phyloP scores from a whole-genome alignment of 768 basidiomycete species.

The Lactifluus piperatus region DNA sequence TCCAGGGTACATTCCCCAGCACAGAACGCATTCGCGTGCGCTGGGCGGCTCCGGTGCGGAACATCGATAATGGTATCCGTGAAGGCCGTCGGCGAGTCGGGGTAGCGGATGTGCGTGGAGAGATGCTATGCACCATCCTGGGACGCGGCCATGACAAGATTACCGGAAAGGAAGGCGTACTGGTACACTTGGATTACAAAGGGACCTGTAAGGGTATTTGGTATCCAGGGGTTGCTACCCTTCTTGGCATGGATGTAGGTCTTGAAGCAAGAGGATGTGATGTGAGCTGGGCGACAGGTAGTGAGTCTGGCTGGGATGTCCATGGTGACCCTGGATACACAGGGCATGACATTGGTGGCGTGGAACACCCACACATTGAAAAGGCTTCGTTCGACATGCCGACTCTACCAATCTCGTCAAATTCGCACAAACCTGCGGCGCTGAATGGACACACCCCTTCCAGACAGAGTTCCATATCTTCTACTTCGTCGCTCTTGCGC shows the following conservation, averaged over 20 bases:
- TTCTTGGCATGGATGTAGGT: conserved; percentile 69
- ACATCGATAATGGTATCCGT: conserved; percentile 42
- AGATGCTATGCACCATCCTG: conserved; percentile 52
- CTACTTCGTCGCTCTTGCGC: conserved; percentile 59
- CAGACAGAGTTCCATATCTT: conserved; percentile 24
- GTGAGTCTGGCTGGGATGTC: conserved; percentile 48
- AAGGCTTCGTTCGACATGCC: conserved; percentile 32
- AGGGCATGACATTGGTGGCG: conserved; percentile 52
- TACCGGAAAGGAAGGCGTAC: conserved; percentile 38
- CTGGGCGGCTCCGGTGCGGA: conserved; percentile 42
- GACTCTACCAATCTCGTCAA: conserved; percentile 21
- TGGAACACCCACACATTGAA: conserved; percentile 21
- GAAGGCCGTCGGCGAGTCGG: conserved; percentile 63
- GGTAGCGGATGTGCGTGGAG: conserved; percentile 56
- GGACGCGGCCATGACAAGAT: conserved; percentile 35
- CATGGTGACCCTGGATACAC: conserved; percentile 60
- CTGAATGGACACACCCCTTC: conserved; percentile 30
- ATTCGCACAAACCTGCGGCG: conserved; percentile 4
- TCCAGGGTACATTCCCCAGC: conserved; percentile 74
- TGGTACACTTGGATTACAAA: conserved; percentile 62
- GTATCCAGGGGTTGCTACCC: conserved; percentile 77
- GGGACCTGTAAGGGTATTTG: conserved; percentile 69
- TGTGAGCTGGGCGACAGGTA: conserved; percentile 52
- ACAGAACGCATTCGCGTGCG: conserved; percentile 67
- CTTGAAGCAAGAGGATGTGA: conserved; percentile 63